Conservation (phyloP, 495 filamentous ascomycete genomes). For the Bryoglossum gracile region DNA sequence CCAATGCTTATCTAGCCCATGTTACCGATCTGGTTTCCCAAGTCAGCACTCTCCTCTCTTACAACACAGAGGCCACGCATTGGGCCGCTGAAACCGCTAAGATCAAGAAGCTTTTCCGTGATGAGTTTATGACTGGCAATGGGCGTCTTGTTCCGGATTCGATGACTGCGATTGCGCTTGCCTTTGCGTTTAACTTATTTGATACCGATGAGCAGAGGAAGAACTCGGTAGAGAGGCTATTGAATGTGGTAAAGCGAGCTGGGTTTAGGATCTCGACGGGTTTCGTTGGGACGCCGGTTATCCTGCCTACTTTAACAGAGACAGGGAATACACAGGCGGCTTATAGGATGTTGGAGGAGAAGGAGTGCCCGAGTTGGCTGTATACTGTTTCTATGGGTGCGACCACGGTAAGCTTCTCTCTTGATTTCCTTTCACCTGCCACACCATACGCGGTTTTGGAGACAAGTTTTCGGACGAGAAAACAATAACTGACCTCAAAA, state of each 20-base stretch:
- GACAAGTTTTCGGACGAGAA: no score
- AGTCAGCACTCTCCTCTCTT: conserved; percentile 28
- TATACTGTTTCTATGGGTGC: conserved; percentile 44
- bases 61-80: conserved; percentile 22
- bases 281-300: conserved; percentile 46
- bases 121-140: conserved; percentile 33
- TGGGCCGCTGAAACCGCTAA: conserved; percentile 25
- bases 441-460: no score
- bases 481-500: no score
- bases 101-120: conserved; percentile 32
- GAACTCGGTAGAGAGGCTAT: conserved; percentile 26
- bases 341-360: conserved; percentile 25
- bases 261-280: conserved; percentile 45
- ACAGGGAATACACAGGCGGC: conserved; percentile 28
- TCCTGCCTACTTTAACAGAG: conserved; percentile 37
- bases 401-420: conserved; percentile 24
- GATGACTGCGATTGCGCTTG: conserved; percentile 40
- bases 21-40: conserved; percentile 29
- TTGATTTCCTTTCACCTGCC: no score
- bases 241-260: conserved; percentile 31
- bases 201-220: conserved; percentile 24
- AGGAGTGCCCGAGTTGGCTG: conserved; percentile 40
- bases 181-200: conserved; percentile 39
- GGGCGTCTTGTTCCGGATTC: conserved; percentile 39
- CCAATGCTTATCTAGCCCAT: conserved; percentile 46